Conservation (phyloP, 805 yeast species). For the Trichomonascus vanleenenianus region DNA sequence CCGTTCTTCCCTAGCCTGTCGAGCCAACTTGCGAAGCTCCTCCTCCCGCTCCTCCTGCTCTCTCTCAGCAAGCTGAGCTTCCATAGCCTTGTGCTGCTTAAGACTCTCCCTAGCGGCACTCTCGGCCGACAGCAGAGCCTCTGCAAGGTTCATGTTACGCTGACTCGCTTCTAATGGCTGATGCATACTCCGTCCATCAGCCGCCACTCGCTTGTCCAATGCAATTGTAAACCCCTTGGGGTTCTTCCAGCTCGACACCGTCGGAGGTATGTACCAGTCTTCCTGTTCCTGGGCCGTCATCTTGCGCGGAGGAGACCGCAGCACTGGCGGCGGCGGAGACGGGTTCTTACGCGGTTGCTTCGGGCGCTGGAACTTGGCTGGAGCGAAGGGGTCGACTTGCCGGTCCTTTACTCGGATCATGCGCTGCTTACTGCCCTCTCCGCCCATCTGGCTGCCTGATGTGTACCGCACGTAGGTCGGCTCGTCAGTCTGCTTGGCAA, state of each 20-base stretch:
- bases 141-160: slow-evolving; percentile 49
- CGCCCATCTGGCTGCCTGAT: slow-evolving; percentile 32
- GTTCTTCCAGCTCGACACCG: slow-evolving; percentile 93
- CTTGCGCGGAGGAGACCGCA: slow-evolving; percentile 41
- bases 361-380: slow-evolving; percentile 65
- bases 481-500: slow-evolving; percentile 24
- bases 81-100: slow-evolving; percentile 41
- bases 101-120: slow-evolving; percentile 50
- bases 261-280: slow-evolving; percentile 83
- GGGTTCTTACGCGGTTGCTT: slow-evolving; percentile 65
- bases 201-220: slow-evolving; percentile 66
- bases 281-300: slow-evolving; percentile 65
- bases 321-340: slow-evolving; percentile 64
- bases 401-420: slow-evolving; percentile 58
- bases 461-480: slow-evolving; percentile 41
- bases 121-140: slow-evolving; percentile 68
- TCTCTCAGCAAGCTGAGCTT: slow-evolving; percentile 42
- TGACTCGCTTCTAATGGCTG: slow-evolving; percentile 23
- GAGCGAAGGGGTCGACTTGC: slow-evolving; percentile 78
- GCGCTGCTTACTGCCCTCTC: slow-evolving; percentile 31
- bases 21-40: slow-evolving; percentile 42
- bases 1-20: slow-evolving; percentile 37
- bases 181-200: slow-evolving; percentile 34
- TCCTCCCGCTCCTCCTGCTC: slow-evolving; percentile 45
- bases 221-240: slow-evolving; percentile 82